phyloP scores from a whole-genome alignment of 768 basidiomycete genomes.

The Phanerochaete carnosa region DNA sequence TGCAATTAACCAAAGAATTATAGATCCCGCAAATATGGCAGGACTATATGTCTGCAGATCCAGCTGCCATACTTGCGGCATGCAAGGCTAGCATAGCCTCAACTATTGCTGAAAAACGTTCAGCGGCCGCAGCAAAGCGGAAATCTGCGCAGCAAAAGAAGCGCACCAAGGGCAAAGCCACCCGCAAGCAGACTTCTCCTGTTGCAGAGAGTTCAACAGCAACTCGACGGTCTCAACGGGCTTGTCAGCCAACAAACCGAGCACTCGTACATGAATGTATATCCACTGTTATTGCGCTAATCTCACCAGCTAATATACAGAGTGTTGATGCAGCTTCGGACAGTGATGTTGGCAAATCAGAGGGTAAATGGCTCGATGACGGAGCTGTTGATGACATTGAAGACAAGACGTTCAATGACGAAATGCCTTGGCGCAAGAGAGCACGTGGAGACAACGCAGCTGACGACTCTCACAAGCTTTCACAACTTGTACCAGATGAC shows the following conservation, averaged over 20 bases:
- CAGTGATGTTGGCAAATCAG: background rate
- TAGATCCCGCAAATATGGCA: constrained; percentile 16
- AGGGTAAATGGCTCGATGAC: background rate
- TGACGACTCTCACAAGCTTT: background rate
- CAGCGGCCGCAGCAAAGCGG: background rate
- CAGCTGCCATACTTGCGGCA: background rate
- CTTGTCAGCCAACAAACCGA: too few species aligned
- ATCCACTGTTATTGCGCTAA: too few species aligned
- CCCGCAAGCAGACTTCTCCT: background rate
- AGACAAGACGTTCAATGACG: background rate
- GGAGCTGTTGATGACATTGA: background rate
- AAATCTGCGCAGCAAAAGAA: background rate
- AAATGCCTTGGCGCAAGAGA: background rate
- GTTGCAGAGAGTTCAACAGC: background rate
- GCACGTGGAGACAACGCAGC: background rate
- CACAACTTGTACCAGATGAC: constrained; percentile 16
- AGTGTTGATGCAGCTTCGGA: background rate
- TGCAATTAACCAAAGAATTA: background rate
- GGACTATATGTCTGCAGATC: constrained; percentile 2
- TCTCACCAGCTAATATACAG: background rate
- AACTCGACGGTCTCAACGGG: too few species aligned
- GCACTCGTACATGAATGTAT: too few species aligned
- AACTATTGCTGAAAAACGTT: background rate
- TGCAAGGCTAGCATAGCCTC: background rate
- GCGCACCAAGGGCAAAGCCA: background rate